phyloP scores from a whole-genome alignment of 257 asterid species.

The Hygrophila difformis region DNA sequence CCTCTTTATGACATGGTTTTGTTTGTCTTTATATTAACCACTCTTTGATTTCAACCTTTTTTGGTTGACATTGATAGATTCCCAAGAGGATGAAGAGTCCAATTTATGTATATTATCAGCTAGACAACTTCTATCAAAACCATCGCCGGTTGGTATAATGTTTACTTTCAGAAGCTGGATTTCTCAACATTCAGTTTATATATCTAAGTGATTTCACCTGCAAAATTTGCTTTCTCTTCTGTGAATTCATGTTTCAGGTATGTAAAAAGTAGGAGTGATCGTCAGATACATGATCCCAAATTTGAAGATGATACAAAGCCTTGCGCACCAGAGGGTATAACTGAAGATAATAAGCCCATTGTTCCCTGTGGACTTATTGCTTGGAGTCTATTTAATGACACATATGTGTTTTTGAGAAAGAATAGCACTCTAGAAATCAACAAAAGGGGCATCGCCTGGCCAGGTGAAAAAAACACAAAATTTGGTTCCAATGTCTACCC shows the following conservation, averaged over 20 bases:
- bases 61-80: constrained; percentile 20
- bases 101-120: constrained; percentile 49
- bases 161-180: background rate
- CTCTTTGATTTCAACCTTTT: background rate
- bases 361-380: constrained; percentile 92
- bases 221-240: background rate
- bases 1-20: background rate
- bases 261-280: constrained; percentile 79
- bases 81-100: constrained; percentile 60
- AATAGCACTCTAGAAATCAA: constrained; percentile 29
- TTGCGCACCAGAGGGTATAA: constrained; percentile 59
- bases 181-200: background rate
- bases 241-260: constrained; percentile 35
- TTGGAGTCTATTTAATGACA: constrained; percentile 87
- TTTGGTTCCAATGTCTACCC: constrained; percentile 66
- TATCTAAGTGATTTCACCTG: background rate
- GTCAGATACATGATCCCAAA: constrained; percentile 39
- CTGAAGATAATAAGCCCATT: constrained; percentile 26
- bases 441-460: constrained; percentile 68
- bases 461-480: constrained; percentile 48
- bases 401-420: constrained; percentile 35
- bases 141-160: constrained; percentile 44
- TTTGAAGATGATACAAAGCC: constrained; percentile 18
- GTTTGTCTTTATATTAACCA: background rate
- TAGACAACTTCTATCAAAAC: constrained; percentile 58